phyloP scores from a whole-genome alignment of 1,284 basidiomycete genomes.

The Sutorius eximius region DNA sequence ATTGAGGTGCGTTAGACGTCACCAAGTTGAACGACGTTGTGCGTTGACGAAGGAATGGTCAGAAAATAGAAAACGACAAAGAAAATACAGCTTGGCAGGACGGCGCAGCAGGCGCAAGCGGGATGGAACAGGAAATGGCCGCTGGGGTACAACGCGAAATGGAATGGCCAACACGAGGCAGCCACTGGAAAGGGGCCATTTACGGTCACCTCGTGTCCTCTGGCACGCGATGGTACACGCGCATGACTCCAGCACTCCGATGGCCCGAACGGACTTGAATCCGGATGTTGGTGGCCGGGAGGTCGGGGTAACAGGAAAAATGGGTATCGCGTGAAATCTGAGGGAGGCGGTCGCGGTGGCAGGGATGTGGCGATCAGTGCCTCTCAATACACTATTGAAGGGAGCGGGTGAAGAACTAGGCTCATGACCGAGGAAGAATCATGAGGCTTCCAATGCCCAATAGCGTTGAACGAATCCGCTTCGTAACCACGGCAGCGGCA shows the following conservation, averaged over 20 bases:
- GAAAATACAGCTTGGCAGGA: conserved; percentile 3
- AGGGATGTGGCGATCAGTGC: not conserved
- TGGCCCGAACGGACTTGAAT: not conserved
- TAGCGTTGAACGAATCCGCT: not conserved
- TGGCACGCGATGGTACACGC: conserved; percentile 22
- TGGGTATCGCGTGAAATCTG: not conserved
- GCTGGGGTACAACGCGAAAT: conserved; percentile 16
- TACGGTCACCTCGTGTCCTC: conserved; percentile 7
- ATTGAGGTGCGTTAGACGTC: conserved; percentile 8
- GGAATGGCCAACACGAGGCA: conserved; percentile 31
- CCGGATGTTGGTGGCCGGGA: not conserved
- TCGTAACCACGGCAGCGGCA: not conserved
- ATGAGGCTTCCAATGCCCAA: not conserved
- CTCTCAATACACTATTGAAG: not conserved
- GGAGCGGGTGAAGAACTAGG: not conserved
- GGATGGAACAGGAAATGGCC: conserved; percentile 23
- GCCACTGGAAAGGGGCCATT: conserved; percentile 23
- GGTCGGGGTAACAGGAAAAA: not conserved
- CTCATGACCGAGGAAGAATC: not conserved
- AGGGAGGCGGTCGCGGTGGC: not conserved
- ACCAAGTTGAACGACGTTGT: not conserved
- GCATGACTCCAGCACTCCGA: not conserved
- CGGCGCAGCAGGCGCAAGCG: conserved; percentile 28
- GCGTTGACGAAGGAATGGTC: not conserved
- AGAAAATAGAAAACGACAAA: not conserved